A percentile compares a stretch with the other conserved stretches of the same genome.
Evolutionary conservation across 352 stramenopile species (phyloP).

Genomic region (Phytophthora quininea): DNA sequence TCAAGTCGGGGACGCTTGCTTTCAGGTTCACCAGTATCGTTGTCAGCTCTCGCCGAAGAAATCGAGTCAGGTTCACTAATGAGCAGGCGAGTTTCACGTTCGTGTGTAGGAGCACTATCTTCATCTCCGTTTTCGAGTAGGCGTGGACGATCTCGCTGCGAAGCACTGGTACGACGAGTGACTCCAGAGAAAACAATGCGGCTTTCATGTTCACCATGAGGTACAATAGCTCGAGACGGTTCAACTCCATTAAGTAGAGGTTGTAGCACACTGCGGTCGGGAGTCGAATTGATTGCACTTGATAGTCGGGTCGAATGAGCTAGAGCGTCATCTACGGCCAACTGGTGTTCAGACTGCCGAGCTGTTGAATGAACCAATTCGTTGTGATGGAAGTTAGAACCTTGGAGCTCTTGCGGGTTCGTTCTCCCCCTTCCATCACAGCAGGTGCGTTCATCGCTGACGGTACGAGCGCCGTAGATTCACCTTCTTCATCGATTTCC

Average conservation of each 20-base stretch:
- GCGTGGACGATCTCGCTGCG: neutral
- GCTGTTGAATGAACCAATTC: no score
- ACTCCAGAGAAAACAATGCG: neutral
- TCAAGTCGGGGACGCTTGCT: slow-evolving; percentile 7
- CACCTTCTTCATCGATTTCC: neutral
- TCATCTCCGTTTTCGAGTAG: neutral
- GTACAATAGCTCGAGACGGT: neutral
- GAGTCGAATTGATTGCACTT: neutral
- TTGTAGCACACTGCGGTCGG: neutral
- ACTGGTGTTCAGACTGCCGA: no score
- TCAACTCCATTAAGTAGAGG: neutral
- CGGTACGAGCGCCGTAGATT: neutral
- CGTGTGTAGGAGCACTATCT: neutral
- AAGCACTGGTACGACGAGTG: neutral
- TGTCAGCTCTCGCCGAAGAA: neutral
- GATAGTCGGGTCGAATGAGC: no score
- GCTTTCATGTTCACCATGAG: neutral
- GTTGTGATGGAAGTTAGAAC: no score
- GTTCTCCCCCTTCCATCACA: neutral
- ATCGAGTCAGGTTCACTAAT: neutral
- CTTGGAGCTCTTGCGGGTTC: no score
- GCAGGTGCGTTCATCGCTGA: neutral
- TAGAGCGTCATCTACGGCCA: no score
- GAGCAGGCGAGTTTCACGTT: neutral
- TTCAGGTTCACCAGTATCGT: neutral